Base-by-base conservation (phyloP, 1,139 yeast genomes). In the Magnusiomyces clavatus region DNA sequence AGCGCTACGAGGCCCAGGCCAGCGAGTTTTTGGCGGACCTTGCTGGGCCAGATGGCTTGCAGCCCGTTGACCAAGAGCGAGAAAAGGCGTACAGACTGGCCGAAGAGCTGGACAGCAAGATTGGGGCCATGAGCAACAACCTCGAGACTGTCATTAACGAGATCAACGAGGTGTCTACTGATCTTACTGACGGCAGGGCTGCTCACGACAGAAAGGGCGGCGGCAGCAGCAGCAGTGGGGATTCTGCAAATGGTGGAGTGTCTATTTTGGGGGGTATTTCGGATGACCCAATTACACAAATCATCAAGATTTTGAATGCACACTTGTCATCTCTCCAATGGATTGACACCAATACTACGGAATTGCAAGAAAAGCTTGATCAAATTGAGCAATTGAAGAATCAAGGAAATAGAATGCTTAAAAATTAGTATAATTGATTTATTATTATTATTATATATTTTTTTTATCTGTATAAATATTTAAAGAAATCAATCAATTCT, bases 71-170 rank as follows among this genome's bases (percentile, higher is more conserved):
- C 65, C 88, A 86, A 67, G 87, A 89, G 63, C 82, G 98, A 61
- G 94, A 86, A 64, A 86, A 85, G 63, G 95, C 96, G 0, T 92
- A 90, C 66, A 82, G 81, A 58, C 78, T 89, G 43, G 97, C 98
- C 0, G 95, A 90, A 64, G 74, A 82, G 51, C 73, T 92, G 58
- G 95, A 88, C 64, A 92, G 84, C 61, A 86, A 86, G 65, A 73
- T 92, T 57, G 95, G 86, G 59, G 72, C 77, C 17, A 74, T 92
- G 65, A 95, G 95, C 14, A 76, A 80, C 45, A 87, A 86, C 63
- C 77, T 92, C 60, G 71, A 85, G 5, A 78, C 90, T 0, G 77
- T 92, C 60, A 87, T 92, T 50, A 77, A 54, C 46, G 97, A 92
- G 67, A 86, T 92, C 58, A 92, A 94, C 68, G 81, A 81, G 38